Conservation (phyloP, 441 rosid species). For the Erodium moschatum region DNA sequence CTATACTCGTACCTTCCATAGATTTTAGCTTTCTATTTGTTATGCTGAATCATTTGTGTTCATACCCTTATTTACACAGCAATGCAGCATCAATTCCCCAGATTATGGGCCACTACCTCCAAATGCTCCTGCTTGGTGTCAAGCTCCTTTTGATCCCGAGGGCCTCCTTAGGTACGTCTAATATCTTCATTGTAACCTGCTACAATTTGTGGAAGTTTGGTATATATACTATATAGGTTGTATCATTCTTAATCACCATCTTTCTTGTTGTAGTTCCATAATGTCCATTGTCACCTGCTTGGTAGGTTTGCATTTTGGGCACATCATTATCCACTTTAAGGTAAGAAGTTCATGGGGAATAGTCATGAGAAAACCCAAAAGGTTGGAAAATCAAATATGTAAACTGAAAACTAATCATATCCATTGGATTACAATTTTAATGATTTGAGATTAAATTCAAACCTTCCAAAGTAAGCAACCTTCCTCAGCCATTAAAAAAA, state of each 20-base stretch:
- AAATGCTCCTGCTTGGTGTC: slow-evolving; percentile 84
- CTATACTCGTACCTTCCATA: neutral
- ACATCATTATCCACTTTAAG: slow-evolving; percentile 63
- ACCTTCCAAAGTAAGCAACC: too few relatives aligned
- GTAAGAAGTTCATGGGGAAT: slow-evolving; percentile 23
- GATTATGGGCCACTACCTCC: slow-evolving; percentile 55
- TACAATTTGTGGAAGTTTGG: neutral
- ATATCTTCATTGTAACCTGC: neutral
- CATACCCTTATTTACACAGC: slow-evolving; percentile 26
- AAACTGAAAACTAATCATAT: too few relatives aligned
- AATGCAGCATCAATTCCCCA: slow-evolving; percentile 71
- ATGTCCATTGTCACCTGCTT: slow-evolving; percentile 71
- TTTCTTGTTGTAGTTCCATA: slow-evolving; percentile 45
- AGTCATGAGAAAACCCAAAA: too few relatives aligned
- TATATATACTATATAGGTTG: neutral
- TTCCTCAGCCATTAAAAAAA: too few relatives aligned
- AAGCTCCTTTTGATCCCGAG: slow-evolving; percentile 90
- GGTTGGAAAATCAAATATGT: too few relatives aligned
- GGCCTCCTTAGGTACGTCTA: slow-evolving; percentile 60
- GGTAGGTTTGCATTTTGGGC: slow-evolving; percentile 72
- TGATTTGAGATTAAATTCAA: too few relatives aligned
- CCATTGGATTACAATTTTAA: too few relatives aligned
- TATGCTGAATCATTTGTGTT: neutral
- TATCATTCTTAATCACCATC: slow-evolving; percentile 11
- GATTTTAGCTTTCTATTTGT: neutral